Evolutionary conservation across 1,284 basidiomycete genomes (phyloP).

Genomic region (Austroboletus niveus): DNA sequence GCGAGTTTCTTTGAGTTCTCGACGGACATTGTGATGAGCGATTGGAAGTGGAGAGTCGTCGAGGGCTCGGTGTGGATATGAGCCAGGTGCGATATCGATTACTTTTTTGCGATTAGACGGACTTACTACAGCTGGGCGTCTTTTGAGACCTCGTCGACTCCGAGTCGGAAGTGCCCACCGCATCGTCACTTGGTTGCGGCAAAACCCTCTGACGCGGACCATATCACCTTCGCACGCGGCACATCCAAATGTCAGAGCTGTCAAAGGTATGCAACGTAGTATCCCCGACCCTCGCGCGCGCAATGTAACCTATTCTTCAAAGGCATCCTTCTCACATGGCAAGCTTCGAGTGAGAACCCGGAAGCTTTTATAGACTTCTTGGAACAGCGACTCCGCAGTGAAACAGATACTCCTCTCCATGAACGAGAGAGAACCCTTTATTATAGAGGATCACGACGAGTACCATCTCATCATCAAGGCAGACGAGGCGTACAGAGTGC

Average conservation of each 20-base stretch:
- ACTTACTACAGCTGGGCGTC: too few relatives aligned
- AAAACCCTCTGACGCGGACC: conserved; percentile 7
- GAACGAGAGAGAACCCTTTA: conserved; percentile 77
- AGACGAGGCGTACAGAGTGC: conserved; percentile 74
- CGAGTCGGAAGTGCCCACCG: not conserved
- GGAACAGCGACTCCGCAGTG: conserved; percentile 77
- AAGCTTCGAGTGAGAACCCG: conserved; percentile 18
- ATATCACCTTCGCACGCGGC: not conserved
- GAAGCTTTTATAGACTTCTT: not conserved
- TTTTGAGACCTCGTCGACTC: too few relatives aligned
- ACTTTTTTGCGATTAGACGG: too few relatives aligned
- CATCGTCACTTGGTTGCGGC: not conserved
- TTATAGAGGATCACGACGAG: conserved; percentile 87
- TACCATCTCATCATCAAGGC: conserved; percentile 81
- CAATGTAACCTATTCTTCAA: conserved; percentile 3
- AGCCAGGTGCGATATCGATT: too few relatives aligned
- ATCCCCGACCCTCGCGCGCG: not conserved
- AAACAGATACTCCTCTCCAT: conserved; percentile 85
- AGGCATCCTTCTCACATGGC: conserved; percentile 80
- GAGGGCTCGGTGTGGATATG: conserved; percentile 7
- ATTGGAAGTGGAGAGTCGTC: not conserved
- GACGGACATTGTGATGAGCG: conserved; percentile 36
- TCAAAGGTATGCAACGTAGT: conserved; percentile 49
- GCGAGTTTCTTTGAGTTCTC: conserved; percentile 88
- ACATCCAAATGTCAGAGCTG: conserved; percentile 37